Evolutionary conservation across 148 eudicot genomes (phyloP), one percentile per base, ranked within the genome.

Genomic region (Oxyria digyna): DNA sequence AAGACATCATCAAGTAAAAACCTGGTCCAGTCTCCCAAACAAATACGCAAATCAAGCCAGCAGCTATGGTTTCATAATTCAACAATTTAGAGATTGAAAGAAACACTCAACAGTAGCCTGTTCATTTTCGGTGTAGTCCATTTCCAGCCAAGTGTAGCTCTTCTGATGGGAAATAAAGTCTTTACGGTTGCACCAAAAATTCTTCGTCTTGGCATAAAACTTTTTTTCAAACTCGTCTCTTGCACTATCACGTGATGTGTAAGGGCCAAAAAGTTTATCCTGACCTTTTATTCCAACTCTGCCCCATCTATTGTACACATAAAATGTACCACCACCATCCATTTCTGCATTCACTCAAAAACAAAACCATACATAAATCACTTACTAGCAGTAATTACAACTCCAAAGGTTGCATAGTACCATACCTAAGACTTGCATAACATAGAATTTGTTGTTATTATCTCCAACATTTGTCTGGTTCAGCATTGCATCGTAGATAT

Each of bases 221-320:
- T 85, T 91, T 68, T 77, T 75, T 74, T 88, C 91, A 70, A 94
- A 94, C 77, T 94, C 97, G 43, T 73, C 59, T 29, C 77, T 75
- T 27, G 96, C 97, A 75, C 73, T 68, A 27, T 87, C 74, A 48
- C 62, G 70, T 9, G 85, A 85, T 66, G 84, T 77, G 78, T 77
- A 94, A n/a, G 97, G 97, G 37, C 99, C 99, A 46, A 77, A 78
- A 50, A 94, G 59, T 78, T 91, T 94, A 77, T 86, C 88, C 77
- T 88, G 97, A 74, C 99, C 99, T 81, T 85, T 91, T 41, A 88
- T 73, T 67, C 99, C 99, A 74, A 94, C 99, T 80, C 99, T 88
- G 18, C 99, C 99, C 97, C 99, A 94, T 85, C 96, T 90, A 72
- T 69, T 81, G 73, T 88, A 94, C 66, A 94, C 88, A 86, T 88